Conservation (phyloP, 768 basidiomycete genomes). For the Tremella mesenterica region DNA sequence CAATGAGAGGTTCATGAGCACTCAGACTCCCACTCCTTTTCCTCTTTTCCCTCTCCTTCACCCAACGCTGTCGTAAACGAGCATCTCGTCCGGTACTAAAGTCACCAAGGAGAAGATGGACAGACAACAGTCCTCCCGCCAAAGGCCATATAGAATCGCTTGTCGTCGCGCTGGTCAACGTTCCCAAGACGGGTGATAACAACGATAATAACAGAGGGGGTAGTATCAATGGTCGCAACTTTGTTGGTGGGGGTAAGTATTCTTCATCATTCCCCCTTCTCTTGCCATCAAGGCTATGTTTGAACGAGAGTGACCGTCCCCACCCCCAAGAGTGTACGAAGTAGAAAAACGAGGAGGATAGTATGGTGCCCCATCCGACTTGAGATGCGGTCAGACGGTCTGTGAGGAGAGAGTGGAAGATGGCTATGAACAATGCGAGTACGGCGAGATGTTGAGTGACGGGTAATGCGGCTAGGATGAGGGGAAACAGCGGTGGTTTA, state of each 20-base stretch:
- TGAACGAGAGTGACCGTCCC: not conserved
- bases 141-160: slow-evolving; percentile 96
- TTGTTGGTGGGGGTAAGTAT: slow-evolving; percentile 25
- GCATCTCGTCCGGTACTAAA: slow-evolving; percentile 45
- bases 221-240: slow-evolving; percentile 49
- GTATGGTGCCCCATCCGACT: slow-evolving; percentile 24
- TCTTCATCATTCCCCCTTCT: not conserved
- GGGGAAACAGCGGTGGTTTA: slow-evolving; percentile 9
- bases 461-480: slow-evolving; percentile 44
- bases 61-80: slow-evolving; percentile 13
- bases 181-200: slow-evolving; percentile 80
- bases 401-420: slow-evolving; percentile 50
- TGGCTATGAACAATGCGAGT: slow-evolving; percentile 69
- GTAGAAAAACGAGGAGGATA: slow-evolving; percentile 11
- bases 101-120: slow-evolving; percentile 76
- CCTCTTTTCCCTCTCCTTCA: slow-evolving; percentile 9
- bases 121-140: slow-evolving; percentile 69
- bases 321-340: slow-evolving; percentile 20
- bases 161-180: slow-evolving; percentile 87
- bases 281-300: not conserved
- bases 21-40: slow-evolving; percentile 14
- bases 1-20: slow-evolving; percentile 5
- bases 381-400: slow-evolving; percentile 7
- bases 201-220: slow-evolving; percentile 83
- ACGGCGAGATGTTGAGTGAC: slow-evolving; percentile 77